Evolutionary conservation across 805 yeast genomes (phyloP), one percentile per base, ranked within the genome.

Genomic region (Starmerella lactis-condensi): DNA sequence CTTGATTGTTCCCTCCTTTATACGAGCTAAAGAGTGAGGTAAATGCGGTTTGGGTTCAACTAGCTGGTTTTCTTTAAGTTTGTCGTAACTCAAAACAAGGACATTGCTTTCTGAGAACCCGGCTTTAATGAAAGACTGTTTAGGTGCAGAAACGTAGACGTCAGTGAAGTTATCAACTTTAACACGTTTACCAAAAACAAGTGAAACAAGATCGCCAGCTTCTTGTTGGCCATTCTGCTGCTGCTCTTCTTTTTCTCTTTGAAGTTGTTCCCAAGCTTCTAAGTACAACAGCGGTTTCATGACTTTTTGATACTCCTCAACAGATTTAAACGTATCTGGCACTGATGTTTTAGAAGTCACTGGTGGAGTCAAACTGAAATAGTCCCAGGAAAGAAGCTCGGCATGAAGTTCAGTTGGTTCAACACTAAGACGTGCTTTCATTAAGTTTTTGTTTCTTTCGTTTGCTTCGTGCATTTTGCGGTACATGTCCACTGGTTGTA

Each of bases 191-290:
- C 92, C 95, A 13, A 83, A 58, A 2, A 67, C 57, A 2, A 83
- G 43, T 19, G 63, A 64, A 48, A 83, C 74, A n/a, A n/a, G 1
- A 92, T 82, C 4, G 44, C 53, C 29, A 65, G 66, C 22, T 47
- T 46, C 11, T 58, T 56, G 14, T 23, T 6, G 16, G 10, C 10
- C 6, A 12, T 7, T 15, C 9, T 24, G 25, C 2, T 18, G 24
- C 1, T 30, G 23, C 12, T 76, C 68, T 30, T 68, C 69, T 39
- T 75, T 71, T 1, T 89, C 70, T 4, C 78, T 63, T 41, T 71
- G 74, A 17, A 89, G 66, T 0, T 79, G 75, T 46, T 83, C 93
- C 95, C 96, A 91, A 40, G 93, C 77, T 54, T 89, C 99, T 24
- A 85, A 54, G 48, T 83, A 55, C 26, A 89, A 56, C 26, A 89